Base-by-base conservation (phyloP, 371 early-diverging fungal species). In the Dichotomocladium elegans region DNA sequence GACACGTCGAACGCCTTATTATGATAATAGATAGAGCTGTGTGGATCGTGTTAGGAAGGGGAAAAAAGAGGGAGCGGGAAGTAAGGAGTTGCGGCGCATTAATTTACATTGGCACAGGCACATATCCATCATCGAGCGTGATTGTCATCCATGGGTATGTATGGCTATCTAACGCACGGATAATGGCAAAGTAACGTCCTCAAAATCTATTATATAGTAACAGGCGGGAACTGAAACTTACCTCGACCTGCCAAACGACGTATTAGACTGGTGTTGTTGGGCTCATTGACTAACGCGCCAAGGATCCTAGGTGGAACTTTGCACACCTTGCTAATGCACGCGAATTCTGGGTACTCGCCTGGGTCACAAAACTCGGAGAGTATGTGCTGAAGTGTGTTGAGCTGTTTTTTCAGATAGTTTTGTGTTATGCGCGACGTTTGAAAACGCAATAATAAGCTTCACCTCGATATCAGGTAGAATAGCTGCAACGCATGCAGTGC, bases 401-500 rank as follows among this genome's bases (percentile, higher is more conserved):
- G 45, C 77, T 76, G 43, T 19, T 34, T 24, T 14, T 9, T 7
- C 3, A 17, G 8, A 15, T 17, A 5, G 9, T 1, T 26, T 10
- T 26, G 25, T 40, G 22, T 14, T 14, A 10, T 1, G n/a, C n/a
- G n/a, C n/a, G n/a, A n/a, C n/a, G n/a, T n/a, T n/a, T n/a, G n/a
- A n/a, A n/a, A n/a, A n/a, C n/a, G n/a, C n/a, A n/a, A n/a, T n/a
- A n/a, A n/a, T n/a, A n/a, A n/a, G n/a, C n/a, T 33, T 34, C 64
- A 71, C 75, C 51, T 68, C 37, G 9, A 68, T 31, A 37, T 57
- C 61, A 8, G 55, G 37, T 14, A 72, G 58, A 31, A 70, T 50
- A 2, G 77, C 66, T 14, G 77, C 73, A 26, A 77, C 59, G 41
- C 77, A 77, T 17, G 68, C 27, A 3, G 63, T 63, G 2, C 34